Evolutionary conservation across 2,329 filamentous ascomycete species (phyloP).

Genomic region (Pseudogymnoascus sp.): DNA sequence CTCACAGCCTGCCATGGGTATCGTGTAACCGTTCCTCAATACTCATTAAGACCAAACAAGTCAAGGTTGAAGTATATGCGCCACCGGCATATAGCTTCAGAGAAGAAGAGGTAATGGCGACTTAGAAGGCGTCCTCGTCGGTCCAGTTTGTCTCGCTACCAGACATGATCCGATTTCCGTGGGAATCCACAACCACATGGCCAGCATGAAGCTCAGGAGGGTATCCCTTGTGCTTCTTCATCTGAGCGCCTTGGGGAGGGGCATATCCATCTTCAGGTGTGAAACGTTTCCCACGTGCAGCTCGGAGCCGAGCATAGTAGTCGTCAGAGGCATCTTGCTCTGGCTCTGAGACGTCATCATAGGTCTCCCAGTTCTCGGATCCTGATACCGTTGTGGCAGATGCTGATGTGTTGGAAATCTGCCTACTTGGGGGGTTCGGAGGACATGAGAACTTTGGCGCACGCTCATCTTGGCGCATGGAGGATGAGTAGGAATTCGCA

Average conservation of each 20-base stretch:
- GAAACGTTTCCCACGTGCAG: constrained; percentile 57
- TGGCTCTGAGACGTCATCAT: constrained; percentile 72
- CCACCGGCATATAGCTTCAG: background rate
- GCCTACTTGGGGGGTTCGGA: constrained; percentile 38
- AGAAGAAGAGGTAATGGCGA: background rate
- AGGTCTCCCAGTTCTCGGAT: constrained; percentile 97
- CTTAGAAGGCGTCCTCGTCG: constrained; percentile 51
- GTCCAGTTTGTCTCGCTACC: constrained; percentile 55
- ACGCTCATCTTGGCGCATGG: constrained; percentile 34
- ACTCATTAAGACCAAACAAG: background rate
- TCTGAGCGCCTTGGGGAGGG: constrained; percentile 31
- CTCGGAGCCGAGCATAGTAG: constrained; percentile 74
- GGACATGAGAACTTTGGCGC: constrained; percentile 23
- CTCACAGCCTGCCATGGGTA: background rate
- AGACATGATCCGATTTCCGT: constrained; percentile 51
- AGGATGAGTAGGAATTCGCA: constrained; percentile 25
- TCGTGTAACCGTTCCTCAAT: constrained; percentile 6
- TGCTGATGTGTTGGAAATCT: constrained; percentile 59
- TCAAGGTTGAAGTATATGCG: background rate
- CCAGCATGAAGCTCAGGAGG: constrained; percentile 41
- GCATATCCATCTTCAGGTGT: constrained; percentile 35
- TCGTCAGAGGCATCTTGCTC: constrained; percentile 72
- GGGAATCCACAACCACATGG: constrained; percentile 39
- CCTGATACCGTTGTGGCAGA: constrained; percentile 61
- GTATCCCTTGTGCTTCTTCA: constrained; percentile 47